Base-by-base conservation (phyloP, 805 yeast genomes). In the Debaryomyces hansenii region DNA sequence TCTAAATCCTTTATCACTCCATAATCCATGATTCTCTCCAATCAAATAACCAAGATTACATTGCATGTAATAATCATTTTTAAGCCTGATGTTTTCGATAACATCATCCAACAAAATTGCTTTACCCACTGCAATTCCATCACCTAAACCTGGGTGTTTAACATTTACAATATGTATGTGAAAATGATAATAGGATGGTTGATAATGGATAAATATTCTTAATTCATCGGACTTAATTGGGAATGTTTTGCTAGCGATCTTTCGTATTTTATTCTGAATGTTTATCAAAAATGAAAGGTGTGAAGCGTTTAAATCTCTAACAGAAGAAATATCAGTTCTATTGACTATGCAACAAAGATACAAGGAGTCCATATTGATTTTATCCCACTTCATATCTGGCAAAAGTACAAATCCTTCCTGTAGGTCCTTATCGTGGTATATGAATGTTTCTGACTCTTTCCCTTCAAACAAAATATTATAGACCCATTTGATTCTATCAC, bases 311-410 rank as follows among this genome's bases (percentile, higher is more conserved):
- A 94, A 69, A 58, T 91, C 97, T 56, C 98, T 78, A 1, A 94
- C 58, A 1, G 92, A 82, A 1, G 84, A 70, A 11, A 92, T 78
- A 53, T 87, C 90, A 1, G 69, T 72, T 45, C 92, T 72, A 50
- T 78, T 79, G 3, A 85, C 91, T 48, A 92, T 84, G 7, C 87
- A 86, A 43, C 88, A 84, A 54, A 92, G 67, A 61, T 94, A 90
- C 45, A 94, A 67, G 3, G 92, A 66, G 20, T 82, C 88, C 60
- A 85, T 54, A 24, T 82, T 81, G 41, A 75, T 69, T 3, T 87
- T 83, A 62, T 92, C 97, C 99, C 99, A 94, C 62, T 91, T 91
- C 95, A 92, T 88, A 65, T 92, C 97, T 0, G 98, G 98, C 36
- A 91, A 72, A 39, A 94, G 66, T 4, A 90, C 81, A 58, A 87